Conservation (phyloP, 2,329 filamentous ascomycete species). For the Cytospora mali region DNA sequence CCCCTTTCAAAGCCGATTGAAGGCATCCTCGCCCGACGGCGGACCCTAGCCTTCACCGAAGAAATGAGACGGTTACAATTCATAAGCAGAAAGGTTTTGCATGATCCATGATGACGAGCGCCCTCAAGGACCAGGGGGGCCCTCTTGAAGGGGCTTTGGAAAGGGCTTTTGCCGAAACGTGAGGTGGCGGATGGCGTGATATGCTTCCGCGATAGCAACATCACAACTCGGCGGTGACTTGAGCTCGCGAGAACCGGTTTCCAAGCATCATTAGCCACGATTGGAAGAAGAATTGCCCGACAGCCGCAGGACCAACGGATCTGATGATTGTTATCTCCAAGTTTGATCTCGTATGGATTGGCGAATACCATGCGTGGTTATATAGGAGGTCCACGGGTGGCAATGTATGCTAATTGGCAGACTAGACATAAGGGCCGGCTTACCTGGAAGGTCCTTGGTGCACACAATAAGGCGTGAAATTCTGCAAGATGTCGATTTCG, state of each 20-base stretch:
- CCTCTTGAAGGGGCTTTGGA: neutral
- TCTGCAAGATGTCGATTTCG: conserved; percentile 16
- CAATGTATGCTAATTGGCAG: conserved; percentile 2
- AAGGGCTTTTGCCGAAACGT: neutral
- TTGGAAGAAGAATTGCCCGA: neutral
- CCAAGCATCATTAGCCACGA: neutral
- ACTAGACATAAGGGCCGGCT: neutral
- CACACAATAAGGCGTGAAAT: neutral
- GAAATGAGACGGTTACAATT: neutral
- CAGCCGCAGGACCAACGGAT: conserved; percentile 10
- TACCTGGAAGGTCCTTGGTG: neutral
- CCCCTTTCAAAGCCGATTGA: neutral
- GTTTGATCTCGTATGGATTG: neutral
- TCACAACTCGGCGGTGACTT: conserved; percentile 7
- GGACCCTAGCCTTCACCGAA: neutral
- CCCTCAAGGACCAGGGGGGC: no score
- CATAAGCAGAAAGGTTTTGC: neutral
- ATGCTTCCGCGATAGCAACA: conserved; percentile 23
- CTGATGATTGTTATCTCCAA: conserved; percentile 8
- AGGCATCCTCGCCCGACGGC: neutral
- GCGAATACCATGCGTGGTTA: neutral
- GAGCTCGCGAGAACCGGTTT: conserved; percentile 15
- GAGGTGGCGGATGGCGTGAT: conserved; percentile 28
- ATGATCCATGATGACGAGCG: neutral
- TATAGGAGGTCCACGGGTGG: no score